Percentiles rank a stretch among this genome's conserved stretches.
Evolutionary conservation across 2,329 filamentous ascomycete species (phyloP).

Genomic region (Fusarium buxicola): DNA sequence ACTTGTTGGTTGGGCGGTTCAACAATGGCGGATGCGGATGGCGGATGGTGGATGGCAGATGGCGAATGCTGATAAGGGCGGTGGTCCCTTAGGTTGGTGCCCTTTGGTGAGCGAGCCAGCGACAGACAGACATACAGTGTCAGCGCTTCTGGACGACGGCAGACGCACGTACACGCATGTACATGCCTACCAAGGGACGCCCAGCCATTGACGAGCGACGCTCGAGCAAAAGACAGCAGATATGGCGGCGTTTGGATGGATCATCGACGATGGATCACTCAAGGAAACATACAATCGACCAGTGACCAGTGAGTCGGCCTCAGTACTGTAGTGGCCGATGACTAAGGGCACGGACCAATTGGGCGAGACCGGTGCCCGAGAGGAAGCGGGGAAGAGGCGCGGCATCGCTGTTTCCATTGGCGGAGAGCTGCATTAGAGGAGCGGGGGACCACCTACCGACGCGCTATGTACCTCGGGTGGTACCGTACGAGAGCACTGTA

Average conservation of each 20-base stretch:
- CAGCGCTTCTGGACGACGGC: slow-evolving; percentile 5
- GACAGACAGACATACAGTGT: slow-evolving; percentile 29
- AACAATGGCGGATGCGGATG: slow-evolving; percentile 20
- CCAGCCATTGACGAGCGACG: slow-evolving; percentile 18
- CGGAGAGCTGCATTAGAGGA: slow-evolving; percentile 21
- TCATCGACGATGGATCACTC: slow-evolving; percentile 22
- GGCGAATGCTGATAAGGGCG: slow-evolving; percentile 42
- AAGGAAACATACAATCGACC: slow-evolving; percentile 36
- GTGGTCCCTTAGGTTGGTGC: slow-evolving; percentile 4
- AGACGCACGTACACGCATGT: slow-evolving; percentile 5
- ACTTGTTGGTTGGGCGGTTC: slow-evolving; percentile 28
- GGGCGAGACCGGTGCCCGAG: slow-evolving; percentile 14
- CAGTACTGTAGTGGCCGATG: slow-evolving; percentile 28
- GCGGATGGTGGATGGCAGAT: slow-evolving; percentile 40
- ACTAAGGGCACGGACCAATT: slow-evolving; percentile 33
- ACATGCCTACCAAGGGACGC: slow-evolving; percentile 4
- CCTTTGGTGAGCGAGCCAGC: slow-evolving; percentile 5
- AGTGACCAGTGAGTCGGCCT: slow-evolving; percentile 23
- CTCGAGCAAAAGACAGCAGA: slow-evolving; percentile 4
- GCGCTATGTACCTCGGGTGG: slow-evolving; percentile 25
- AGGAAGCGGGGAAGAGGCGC: slow-evolving; percentile 40
- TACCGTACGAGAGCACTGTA: slow-evolving; percentile 14
- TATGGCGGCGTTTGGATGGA: slow-evolving; percentile 27
- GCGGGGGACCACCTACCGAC: slow-evolving; percentile 34
- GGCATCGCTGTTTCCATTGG: slow-evolving; percentile 27